Base-by-base conservation (phyloP, 192 early-diverging fungal species). In the Coemansia reversa region DNA sequence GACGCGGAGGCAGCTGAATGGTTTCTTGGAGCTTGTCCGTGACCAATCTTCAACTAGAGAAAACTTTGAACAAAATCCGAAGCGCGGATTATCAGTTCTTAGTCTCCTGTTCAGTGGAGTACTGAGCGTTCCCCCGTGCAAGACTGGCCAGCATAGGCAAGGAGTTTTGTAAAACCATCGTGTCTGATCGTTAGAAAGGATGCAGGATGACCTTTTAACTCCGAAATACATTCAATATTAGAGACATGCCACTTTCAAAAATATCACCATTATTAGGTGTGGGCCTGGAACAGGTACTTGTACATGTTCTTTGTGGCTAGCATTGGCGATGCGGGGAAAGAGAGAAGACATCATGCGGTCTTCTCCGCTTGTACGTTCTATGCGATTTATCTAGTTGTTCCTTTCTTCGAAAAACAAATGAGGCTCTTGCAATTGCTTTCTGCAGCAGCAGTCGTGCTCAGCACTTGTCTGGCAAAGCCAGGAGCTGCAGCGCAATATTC, bases 151-250 rank as follows among this genome's bases (percentile, higher is more conserved):
- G 69, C 47, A 22, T 50, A 7, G 77, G 77, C 77, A 62, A 57
- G 77, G 77, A 56, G 49, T 51, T 55, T 61, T 51, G 67, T 80
- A 80, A 80, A 80, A 80, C 77, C 77, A 72, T 80, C 65, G 68
- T 66, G 72, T 58, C 65, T 71, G 77, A 80, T 72, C 72, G 25
- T 51, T 69, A 48, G 72, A 72, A 19, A 68, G 61, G 77, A 80
- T 63, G 58, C 58, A 63, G 62, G 72, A 80, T 80, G 77, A 80
- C 77, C 77, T 55, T 67, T 61, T 47, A 47, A 28, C 54, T 55
- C 54, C 54, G 19, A 69, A 58, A 69, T 45, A 5, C 39, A 58
- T 18, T 19, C 48, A 24, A 7, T 47, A n/a, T 7, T 1, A 7
- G 11, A 11, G 7, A 35, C 33, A 32, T 7, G 30, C 7, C 7